Evolutionary conservation across 495 filamentous ascomycete species (phyloP), one percentile per base, ranked within the genome.

Genomic region (Xylaria telfairii): DNA sequence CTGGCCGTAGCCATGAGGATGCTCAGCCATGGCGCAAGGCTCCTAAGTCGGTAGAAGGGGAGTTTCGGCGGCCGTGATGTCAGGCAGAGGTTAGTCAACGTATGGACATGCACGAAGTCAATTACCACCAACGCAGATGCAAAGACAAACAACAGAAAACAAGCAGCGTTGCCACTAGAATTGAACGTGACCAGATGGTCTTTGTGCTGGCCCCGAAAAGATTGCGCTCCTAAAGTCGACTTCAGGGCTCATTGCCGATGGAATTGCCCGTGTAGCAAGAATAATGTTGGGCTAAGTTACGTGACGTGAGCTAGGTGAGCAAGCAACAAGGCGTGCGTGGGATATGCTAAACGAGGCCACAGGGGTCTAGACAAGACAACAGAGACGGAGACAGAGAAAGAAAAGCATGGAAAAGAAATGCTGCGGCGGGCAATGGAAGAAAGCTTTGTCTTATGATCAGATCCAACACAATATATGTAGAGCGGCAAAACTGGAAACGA

Each of bases 21-120:
- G 79, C 61, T 82, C 77, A 19, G 82, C 77, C 83, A 85, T 85
- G 21, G 60, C 26, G 41, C 19, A 37, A 15, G 34, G 12, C 47
- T 41, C 5, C 0, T 3, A 26, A 30, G 26, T 6, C 17, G 51
- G 21, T 19, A 7, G 24, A 30, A 30, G 10, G 26, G 17, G 49
- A 19, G 32, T 21, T 37, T 59, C 30, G 32, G 32, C 56, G 32
- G 19, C 9, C 21, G 56, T n/a, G 32, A n/a, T 37, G 30, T 34
- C 9, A 8, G 32, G 56, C n/a, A n/a, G 17, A 5, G 21, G 64
- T 53, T 47, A 26, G 64, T 21, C 47, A 66, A 30, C 26, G 47
- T 37, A 24, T 39, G 30, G n/a, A 21, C 4, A 28, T 15, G 15
- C 7, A 54, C 21, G 47, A 51, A n/a, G 34, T 24, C 46, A 12